A percentile compares a stretch with the other conserved stretches of the same genome.
Conservation (phyloP, 331 rosid species). For the Acacia concinna region DNA sequence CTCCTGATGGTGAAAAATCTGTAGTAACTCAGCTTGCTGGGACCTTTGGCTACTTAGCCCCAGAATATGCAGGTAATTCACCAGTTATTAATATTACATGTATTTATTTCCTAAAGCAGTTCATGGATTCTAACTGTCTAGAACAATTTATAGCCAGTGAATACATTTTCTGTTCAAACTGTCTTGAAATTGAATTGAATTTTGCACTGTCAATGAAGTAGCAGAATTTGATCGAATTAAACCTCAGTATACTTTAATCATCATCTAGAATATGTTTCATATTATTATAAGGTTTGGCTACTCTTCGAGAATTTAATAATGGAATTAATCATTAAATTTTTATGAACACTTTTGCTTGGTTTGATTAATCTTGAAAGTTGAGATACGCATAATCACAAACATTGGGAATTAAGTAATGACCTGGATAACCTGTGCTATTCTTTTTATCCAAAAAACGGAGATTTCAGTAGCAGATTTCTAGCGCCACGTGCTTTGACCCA, state of each 20-base stretch:
- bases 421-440: neutral
- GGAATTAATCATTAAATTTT: neutral
- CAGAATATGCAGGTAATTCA: conserved; percentile 65
- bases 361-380: neutral
- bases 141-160: conserved; percentile 16
- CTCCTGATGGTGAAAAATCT: conserved; percentile 86
- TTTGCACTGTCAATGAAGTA: neutral
- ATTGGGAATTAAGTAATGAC: neutral
- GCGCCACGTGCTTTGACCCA: neutral
- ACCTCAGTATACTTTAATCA: conserved; percentile 5
- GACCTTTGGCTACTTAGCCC: conserved; percentile 79
- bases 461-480: neutral
- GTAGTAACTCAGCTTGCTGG: conserved; percentile 92
- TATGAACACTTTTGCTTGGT: neutral
- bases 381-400: neutral
- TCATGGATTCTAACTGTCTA: neutral
- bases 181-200: conserved; percentile 14
- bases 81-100: neutral
- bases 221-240: neutral
- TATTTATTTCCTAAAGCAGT: neutral
- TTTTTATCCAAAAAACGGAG: neutral
- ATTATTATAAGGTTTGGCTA: neutral
- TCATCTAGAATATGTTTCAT: conserved; percentile 14
- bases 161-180: neutral
- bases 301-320: neutral